Evolutionary conservation across 1,139 yeast genomes (phyloP).

Genomic region (Geotrichum aggregatum): DNA sequence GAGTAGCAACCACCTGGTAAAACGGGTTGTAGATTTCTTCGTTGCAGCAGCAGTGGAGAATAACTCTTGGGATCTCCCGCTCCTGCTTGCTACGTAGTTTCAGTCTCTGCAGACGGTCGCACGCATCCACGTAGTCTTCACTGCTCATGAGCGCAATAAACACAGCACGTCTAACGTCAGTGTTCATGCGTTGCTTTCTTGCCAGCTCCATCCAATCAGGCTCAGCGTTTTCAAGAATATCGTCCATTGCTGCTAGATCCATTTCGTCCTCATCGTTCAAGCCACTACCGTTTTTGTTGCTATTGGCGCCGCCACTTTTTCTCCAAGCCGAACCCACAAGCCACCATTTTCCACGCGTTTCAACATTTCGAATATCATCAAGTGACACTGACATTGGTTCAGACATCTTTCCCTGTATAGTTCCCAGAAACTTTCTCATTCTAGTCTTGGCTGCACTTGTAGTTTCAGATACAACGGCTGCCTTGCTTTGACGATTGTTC

Average conservation of each 20-base stretch:
- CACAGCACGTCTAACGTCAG: constrained; percentile 89
- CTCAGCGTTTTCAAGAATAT: constrained; percentile 60
- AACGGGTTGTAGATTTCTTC: constrained; percentile 89
- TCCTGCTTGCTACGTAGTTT: constrained; percentile 78
- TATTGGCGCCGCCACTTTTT: constrained; percentile 35
- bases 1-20: constrained; percentile 74
- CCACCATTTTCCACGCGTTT: constrained; percentile 96
- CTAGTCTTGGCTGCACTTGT: constrained; percentile 51
- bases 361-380: constrained; percentile 73
- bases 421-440: constrained; percentile 64
- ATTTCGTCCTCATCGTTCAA: constrained; percentile 23
- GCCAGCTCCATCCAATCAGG: constrained; percentile 92
- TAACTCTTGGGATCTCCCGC: constrained; percentile 78
- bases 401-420: constrained; percentile 41
- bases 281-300: constrained; percentile 11
- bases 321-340: constrained; percentile 96
- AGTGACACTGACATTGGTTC: constrained; percentile 85
- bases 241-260: constrained; percentile 43
- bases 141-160: constrained; percentile 94
- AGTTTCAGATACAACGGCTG: constrained; percentile 43
- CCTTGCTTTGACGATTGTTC: constrained; percentile 67
- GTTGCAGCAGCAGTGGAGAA: constrained; percentile 78
- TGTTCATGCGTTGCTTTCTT: constrained; percentile 83
- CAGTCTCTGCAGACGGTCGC: constrained; percentile 73
- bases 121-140: constrained; percentile 84